Evolutionary conservation across 2,329 filamentous ascomycete genomes (phyloP).

Genomic region (Paecilomyces formosus): DNA sequence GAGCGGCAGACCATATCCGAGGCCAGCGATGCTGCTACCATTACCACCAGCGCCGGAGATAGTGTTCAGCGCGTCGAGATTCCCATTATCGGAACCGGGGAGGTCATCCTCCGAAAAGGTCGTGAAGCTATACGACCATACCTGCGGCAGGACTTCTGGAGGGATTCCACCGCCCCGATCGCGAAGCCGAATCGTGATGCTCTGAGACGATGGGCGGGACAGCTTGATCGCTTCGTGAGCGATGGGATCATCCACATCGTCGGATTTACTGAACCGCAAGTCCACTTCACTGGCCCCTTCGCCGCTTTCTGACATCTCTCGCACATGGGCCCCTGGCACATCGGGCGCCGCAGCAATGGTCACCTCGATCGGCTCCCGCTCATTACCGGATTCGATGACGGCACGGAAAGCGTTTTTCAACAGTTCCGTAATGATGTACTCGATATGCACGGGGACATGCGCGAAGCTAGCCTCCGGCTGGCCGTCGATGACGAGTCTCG

Average conservation of each 20-base stretch:
- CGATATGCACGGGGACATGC: constrained; percentile 89
- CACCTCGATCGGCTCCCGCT: constrained; percentile 76
- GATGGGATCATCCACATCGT: constrained; percentile 17
- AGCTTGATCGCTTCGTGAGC: constrained; percentile 24
- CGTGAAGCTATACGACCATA: constrained; percentile 97
- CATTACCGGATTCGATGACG: constrained; percentile 75
- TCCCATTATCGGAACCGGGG: constrained; percentile 41
- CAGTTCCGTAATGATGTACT: constrained; percentile 94
- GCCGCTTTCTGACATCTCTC: constrained; percentile 16
- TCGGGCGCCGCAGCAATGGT: constrained; percentile 73
- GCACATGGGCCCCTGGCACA: constrained; percentile 25
- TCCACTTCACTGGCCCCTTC: constrained; percentile 13
- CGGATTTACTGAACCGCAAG: constrained; percentile 21
- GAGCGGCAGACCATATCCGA: constrained; percentile 87
- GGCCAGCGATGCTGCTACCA: constrained; percentile 76
- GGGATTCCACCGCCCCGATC: constrained; percentile 92
- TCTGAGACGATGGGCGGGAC: constrained; percentile 51
- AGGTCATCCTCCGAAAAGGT: constrained; percentile 71
- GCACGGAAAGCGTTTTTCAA: constrained; percentile 96
- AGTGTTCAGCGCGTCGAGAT: constrained; percentile 63
- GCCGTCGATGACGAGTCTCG: constrained; percentile 72
- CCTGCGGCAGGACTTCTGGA: constrained; percentile 72
- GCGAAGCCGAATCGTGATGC: constrained; percentile 89
- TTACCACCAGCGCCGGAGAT: constrained; percentile 66
- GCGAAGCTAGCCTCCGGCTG: constrained; percentile 83